phyloP scores from a whole-genome alignment of 768 basidiomycete species.

The Asterophora parasitica region DNA sequence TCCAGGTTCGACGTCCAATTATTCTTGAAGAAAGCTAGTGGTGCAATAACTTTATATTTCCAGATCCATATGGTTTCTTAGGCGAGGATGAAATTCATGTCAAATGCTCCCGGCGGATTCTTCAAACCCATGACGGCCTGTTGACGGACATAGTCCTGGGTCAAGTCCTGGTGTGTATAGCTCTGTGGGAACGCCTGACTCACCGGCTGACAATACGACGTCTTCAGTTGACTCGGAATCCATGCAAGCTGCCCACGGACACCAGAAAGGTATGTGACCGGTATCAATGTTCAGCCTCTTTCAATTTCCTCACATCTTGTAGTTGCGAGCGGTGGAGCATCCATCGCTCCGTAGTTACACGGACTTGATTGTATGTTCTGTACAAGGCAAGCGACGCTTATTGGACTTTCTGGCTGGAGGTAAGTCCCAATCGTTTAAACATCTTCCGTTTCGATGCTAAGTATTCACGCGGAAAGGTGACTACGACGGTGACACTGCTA shows the following conservation, averaged over 20 bases:
- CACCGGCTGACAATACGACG: not conserved
- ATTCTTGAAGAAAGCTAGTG: too few relatives aligned
- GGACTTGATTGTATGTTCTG: constrained; percentile 59
- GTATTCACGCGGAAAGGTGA: constrained; percentile 39
- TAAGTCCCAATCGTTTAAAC: constrained; percentile 18
- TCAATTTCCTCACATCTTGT: not conserved
- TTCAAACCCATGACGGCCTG: constrained; percentile 37
- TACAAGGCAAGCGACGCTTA: constrained; percentile 47
- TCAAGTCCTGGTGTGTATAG: constrained; percentile 43
- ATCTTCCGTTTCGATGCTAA: not conserved
- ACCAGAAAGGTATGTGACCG: constrained; percentile 46
- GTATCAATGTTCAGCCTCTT: not conserved
- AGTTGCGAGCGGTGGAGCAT: constrained; percentile 56
- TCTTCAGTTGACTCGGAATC: constrained; percentile 52
- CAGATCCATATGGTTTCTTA: constrained; percentile 51
- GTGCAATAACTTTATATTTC: not conserved
- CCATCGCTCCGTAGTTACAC: constrained; percentile 41
- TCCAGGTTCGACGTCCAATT: constrained; percentile 39
- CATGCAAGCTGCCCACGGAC: constrained; percentile 70
- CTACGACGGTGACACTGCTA: constrained; percentile 64
- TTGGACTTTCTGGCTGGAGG: constrained; percentile 65
- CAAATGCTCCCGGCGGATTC: constrained; percentile 40
- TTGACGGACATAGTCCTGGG: constrained; percentile 49
- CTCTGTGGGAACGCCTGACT: too few relatives aligned
- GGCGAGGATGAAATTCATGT: constrained; percentile 54